Conservation (phyloP, 2,329 filamentous ascomycete species). For the Paecilomyces sp. region DNA sequence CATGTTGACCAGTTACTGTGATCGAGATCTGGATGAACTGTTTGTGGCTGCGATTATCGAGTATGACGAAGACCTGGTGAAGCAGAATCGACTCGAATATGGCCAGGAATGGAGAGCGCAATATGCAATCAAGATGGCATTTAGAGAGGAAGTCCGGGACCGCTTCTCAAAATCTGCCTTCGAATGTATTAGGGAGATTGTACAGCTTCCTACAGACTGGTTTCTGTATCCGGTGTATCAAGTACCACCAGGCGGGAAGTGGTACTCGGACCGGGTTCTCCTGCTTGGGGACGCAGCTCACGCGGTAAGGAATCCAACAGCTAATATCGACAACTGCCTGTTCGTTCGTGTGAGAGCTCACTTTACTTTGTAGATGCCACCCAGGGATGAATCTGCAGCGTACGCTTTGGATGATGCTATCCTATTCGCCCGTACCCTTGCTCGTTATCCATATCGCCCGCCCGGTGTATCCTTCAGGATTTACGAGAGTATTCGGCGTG, state of each 20-base stretch:
- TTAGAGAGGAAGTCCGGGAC: constrained; percentile 27
- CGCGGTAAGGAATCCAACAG: constrained; percentile 24
- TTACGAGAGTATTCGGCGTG: constrained; percentile 31
- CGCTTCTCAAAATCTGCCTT: constrained; percentile 29
- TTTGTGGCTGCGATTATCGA: constrained; percentile 35
- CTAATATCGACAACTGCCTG: constrained; percentile 1
- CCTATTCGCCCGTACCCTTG: constrained; percentile 33
- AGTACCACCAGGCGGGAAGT: constrained; percentile 29
- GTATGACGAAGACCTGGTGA: constrained; percentile 21
- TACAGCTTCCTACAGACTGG: constrained; percentile 29
- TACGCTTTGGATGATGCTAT: constrained; percentile 41
- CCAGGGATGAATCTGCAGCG: constrained; percentile 39
- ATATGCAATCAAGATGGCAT: constrained; percentile 23
- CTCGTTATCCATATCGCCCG: constrained; percentile 24
- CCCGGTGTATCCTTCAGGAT: constrained; percentile 25
- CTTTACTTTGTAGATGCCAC: constrained; percentile 35
- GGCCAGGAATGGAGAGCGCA: constrained; percentile 28
- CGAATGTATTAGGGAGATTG: constrained; percentile 30
- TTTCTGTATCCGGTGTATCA: constrained; percentile 40
- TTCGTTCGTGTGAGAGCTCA: not conserved
- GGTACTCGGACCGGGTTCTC: constrained; percentile 33
- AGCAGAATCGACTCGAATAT: constrained; percentile 15
- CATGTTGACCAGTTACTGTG: constrained; percentile 33
- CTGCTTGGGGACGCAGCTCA: constrained; percentile 42
- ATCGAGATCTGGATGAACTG: constrained; percentile 26